Percentiles rank a stretch among this genome's conserved stretches.
Evolutionary conservation across 768 basidiomycete genomes (phyloP).

Genomic region (Fomitopsis serialis): DNA sequence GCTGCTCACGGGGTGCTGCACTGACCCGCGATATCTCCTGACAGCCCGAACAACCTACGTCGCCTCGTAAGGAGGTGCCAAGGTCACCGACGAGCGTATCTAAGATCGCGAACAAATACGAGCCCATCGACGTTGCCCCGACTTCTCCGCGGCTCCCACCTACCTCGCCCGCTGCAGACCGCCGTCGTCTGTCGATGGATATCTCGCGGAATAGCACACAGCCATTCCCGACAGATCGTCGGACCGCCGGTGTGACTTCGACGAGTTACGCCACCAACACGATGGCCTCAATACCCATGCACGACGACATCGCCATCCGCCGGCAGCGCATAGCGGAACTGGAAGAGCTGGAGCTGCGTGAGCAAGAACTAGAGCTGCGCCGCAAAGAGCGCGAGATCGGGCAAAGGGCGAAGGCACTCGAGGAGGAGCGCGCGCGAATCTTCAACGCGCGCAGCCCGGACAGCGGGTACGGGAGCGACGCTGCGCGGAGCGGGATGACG

Average conservation of each 20-base stretch:
- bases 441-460: slow-evolving; percentile 29
- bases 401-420: slow-evolving; percentile 48
- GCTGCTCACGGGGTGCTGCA: neutral
- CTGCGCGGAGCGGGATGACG: slow-evolving; percentile 22
- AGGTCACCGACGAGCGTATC: slow-evolving; percentile 59
- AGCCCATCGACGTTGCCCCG: slow-evolving; percentile 32
- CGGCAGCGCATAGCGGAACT: slow-evolving; percentile 43
- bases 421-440: slow-evolving; percentile 44
- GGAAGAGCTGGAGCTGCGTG: slow-evolving; percentile 45
- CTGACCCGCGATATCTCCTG: neutral
- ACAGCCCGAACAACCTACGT: slow-evolving; percentile 48
- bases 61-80: slow-evolving; percentile 56
- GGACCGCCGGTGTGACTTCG: neutral
- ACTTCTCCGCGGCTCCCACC: slow-evolving; percentile 34
- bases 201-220: slow-evolving; percentile 1
- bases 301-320: slow-evolving; percentile 30
- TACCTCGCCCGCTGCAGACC: slow-evolving; percentile 29
- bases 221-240: neutral
- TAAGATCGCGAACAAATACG: slow-evolving; percentile 59
- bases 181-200: slow-evolving; percentile 8
- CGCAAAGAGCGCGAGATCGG: slow-evolving; percentile 44
- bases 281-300: slow-evolving; percentile 1
- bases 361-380: slow-evolving; percentile 40
- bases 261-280: slow-evolving; percentile 2
- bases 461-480: slow-evolving; percentile 24